Evolutionary conservation across 306 rosid genomes (phyloP).

Genomic region (Cucurbita argyrosperma): DNA sequence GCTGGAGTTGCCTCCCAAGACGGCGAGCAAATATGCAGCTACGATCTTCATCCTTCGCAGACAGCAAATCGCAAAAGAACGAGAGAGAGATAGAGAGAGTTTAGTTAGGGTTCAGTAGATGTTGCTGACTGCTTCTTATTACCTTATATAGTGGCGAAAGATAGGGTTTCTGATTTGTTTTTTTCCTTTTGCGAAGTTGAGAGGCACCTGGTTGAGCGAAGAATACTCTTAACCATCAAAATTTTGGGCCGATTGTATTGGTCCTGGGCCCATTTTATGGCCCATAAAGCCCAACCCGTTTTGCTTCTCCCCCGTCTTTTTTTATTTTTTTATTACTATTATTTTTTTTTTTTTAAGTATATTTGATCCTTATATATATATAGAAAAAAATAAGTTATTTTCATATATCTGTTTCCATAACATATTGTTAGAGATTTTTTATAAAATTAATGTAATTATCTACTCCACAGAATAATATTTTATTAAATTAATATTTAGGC

Average conservation of each 20-base stretch:
- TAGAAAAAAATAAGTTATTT: too few species aligned
- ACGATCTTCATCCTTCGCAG: slow-evolving; percentile 22
- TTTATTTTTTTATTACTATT: too few species aligned
- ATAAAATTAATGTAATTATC: too few species aligned
- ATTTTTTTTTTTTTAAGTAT: too few species aligned
- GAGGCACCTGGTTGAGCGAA: background rate
- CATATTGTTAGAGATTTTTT: too few species aligned
- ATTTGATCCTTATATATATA: too few species aligned
- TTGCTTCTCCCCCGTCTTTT: background rate
- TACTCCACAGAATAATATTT: too few species aligned
- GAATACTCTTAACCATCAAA: too few species aligned
- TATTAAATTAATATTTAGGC: too few species aligned
- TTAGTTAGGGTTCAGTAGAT: background rate
- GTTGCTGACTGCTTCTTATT: background rate
- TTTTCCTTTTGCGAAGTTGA: background rate
- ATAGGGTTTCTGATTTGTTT: background rate
- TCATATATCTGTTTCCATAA: too few species aligned
- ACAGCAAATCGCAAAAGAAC: background rate
- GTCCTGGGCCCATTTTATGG: background rate
- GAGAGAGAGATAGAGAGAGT: background rate
- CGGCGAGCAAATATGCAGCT: slow-evolving; percentile 32
- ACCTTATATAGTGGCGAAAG: background rate
- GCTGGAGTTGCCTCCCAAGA: slow-evolving; percentile 31
- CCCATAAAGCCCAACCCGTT: background rate
- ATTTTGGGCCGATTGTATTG: background rate